Evolutionary conservation across 805 yeast species (phyloP), one percentile per base, ranked within the genome.

Genomic region (Priceomyces castillae): DNA sequence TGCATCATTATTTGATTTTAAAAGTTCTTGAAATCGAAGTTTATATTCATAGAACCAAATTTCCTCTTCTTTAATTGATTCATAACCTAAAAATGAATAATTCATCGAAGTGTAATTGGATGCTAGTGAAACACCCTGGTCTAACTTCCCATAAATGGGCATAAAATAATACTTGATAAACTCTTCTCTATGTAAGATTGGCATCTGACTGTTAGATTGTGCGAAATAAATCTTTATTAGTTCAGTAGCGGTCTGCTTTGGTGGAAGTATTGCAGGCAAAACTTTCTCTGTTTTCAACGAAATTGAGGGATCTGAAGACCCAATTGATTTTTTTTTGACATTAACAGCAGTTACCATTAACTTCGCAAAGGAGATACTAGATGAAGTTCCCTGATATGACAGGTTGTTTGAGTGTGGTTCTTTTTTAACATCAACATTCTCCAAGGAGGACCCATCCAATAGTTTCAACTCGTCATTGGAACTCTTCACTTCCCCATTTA

Each of bases 121-220:
- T 0, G 87, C 90, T 35, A 87, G 66, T 4, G 82, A 67, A 1
- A 79, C 65, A 23, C 67, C 66, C 0, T 69, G 53, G 11, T 83
- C 77, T 46, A 86, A 66, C 3, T 73, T 63, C 0, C 97, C 97
- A 59, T 90, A 90, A 1, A 90, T 73, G 0, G 96, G 97, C 51
- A 80, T 78, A 58, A 86, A 90, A 55, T 80, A 81, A 20, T 71
- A 67, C 37, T 68, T 67, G 34, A 90, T 61, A 54, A 89, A 90
- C 50, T 76, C 78, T 53, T 88, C 95, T 23, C 96, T 74, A 59
- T 90, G 96, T 38, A 90, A 64, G 3, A 90, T 73, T 0, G 97
- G 97, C 20, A 87, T 61, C 59, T 89, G 96, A 2, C 95, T 72
- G 58, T 90, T 90, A 12, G 90, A 78, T 53, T 85, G 90, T 16